phyloP scores from a whole-genome alignment of 1,284 basidiomycete species.

The Boletus semigastroideus region DNA sequence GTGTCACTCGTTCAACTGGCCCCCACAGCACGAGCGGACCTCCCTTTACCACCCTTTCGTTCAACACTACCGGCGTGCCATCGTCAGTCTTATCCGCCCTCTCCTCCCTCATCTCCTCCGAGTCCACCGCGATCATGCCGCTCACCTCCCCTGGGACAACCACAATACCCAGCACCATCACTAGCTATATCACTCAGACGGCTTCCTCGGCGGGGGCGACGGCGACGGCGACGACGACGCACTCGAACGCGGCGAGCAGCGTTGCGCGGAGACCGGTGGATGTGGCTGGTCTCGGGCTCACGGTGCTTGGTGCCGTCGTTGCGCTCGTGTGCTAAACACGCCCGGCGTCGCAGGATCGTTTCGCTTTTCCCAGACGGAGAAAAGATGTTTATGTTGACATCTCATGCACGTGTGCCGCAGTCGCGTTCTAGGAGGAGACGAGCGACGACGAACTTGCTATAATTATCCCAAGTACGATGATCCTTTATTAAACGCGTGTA shows the following conservation, averaged over 20 bases:
- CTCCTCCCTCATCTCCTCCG: constrained; percentile 31
- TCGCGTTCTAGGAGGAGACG: too few relatives aligned
- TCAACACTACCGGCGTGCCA: constrained; percentile 23
- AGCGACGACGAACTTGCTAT: too few relatives aligned
- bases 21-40: constrained; percentile 5
- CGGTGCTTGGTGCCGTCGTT: constrained; percentile 4
- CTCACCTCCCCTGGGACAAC: not conserved
- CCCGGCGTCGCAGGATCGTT: too few relatives aligned
- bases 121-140: constrained; percentile 22
- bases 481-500: too few relatives aligned
- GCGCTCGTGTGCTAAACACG: constrained; percentile 2
- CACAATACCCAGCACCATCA: not conserved
- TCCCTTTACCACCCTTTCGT: constrained; percentile 13
- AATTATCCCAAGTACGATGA: too few relatives aligned
- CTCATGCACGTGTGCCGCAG: too few relatives aligned
- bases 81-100: constrained; percentile 20
- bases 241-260: constrained; percentile 9
- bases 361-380: too few relatives aligned
- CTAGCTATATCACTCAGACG: not conserved
- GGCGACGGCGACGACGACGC: not conserved
- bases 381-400: too few relatives aligned
- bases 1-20: too few relatives aligned
- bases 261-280: not conserved
- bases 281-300: not conserved
- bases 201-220: not conserved